Base-by-base conservation (phyloP, 2,329 filamentous ascomycete genomes). In the Curvularia eragrostidis region DNA sequence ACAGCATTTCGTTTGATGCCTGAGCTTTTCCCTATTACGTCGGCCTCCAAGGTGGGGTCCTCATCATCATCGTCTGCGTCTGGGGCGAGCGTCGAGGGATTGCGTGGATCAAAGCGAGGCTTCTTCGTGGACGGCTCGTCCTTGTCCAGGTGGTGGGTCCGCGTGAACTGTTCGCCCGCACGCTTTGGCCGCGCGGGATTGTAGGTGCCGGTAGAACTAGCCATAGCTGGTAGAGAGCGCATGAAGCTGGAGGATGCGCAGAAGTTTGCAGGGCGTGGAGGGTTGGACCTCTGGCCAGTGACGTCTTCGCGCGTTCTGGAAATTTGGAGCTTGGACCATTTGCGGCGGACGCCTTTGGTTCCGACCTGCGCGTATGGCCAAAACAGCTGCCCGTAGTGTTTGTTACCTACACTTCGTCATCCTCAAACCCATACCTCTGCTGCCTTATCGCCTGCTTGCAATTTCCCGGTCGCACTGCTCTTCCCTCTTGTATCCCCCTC, bases 61-160 rank as follows among this genome's bases (percentile, higher is more conserved):
- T 90, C 90, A 43, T 91, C 87, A 62, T 91, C 89, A 62, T 91
- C 89, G 2, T 85, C 85, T 1, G 87, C 90, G 74, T 96, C 92
- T 1, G 93, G 88, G 1, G 92, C 94, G 4, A 99, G 86, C 0
- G 91, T 93, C 15, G 93, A 97, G 3, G 95, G 95, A 74, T 99
- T 98, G 64, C 95, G 91, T 52, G 95, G 82, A 77, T 99, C 95
- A 78, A 99, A 99, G 71, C 91, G 92, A 58, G 92, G 90, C 73
- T 93, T 93, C 76, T 96, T 96, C 51, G 81, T 75, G 2, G 81
- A 77, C 1, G 83, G 80, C 48, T 83, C 81, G 50, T 79, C 76
- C 48, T 80, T 78, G 52, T 87, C 84, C 65, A 84, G 81, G 70
- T 91, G 88, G 75, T 94, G 87, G 18, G 87, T 87, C 56, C 91